Evolutionary conservation across 2,329 filamentous ascomycete genomes (phyloP), one percentile per base, ranked within the genome.

Genomic region (Penicillium sp.): DNA sequence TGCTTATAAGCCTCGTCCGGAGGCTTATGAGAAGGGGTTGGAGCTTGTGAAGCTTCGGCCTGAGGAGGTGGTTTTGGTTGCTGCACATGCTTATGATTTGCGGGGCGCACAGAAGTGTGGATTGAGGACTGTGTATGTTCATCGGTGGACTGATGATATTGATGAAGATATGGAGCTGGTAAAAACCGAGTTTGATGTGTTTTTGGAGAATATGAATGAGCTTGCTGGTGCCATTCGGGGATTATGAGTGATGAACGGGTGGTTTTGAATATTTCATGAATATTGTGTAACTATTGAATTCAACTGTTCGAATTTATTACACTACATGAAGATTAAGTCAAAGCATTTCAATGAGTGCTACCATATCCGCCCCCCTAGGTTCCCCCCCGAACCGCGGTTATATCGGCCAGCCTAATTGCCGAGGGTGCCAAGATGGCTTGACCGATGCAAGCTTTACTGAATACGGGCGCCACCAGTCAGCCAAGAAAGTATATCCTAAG

Each of bases 51-150:
- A 77, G 39, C 62, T 78, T 3, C 66, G 66, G 23, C 73, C 82
- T 0, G 76, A 81, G n/a, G 77, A 84, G 53, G 78, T 77, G 19
- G 75, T 81, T 10, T 74, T 82, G 77, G 80, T 84, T 3, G 82
- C 82, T 3, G 81, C 81, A 1, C 82, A 85, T 72, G 79, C 80
- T 3, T 84, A 82, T 64, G 83, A 85, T 66, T 53, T 81, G 23
- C 70, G 79, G 17, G 82, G 77, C 1, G 83, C 81, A 15, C 78
- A 78, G 63, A 63, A 64, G 1, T 70, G 76, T 6, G 82, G 83
- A 0, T 77, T 85, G 71, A 77, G 71, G 59, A 84, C 81, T 0
- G 70, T 83, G 0, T 85, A 84, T 65, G 70, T 86, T 4, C 72
- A 78, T 61, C 70, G 82, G 21, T 80, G 77, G 77, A 84, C 82